Evolutionary conservation across 192 early-diverging fungal genomes (phyloP), one percentile per base, ranked within the genome.

Genomic region (Coemansia sp.): DNA sequence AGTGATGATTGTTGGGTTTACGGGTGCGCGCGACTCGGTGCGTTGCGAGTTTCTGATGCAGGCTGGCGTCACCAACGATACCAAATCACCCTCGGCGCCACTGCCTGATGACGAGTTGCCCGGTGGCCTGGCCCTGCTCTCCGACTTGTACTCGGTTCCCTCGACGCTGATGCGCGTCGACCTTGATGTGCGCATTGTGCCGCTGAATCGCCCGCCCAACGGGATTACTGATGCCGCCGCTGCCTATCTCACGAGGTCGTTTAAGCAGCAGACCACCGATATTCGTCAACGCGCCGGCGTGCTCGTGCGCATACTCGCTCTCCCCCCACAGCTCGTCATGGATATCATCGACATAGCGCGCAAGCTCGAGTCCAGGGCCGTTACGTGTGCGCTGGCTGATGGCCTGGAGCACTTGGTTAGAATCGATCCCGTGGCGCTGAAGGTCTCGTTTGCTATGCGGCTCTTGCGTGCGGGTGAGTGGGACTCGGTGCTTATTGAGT

Each of bases 31-130:
- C 3, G 78, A 70, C 36, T 75, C 78, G 12, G 78, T 75, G 39
- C 73, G 78, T 4, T 81, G 78, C 66, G 78, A 81, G 68, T 81
- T 75, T 58, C n/a, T 72, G 62, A 68, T 81, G 37, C 61, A 60
- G 20, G 67, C 73, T 7, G 63, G 72, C 14, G 77, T 75, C n/a
- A 42, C 55, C 43, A 21, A 6, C 4, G 47, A 50, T 13, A 50
- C 18, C 31, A 10, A 3, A 28, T 23, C 4, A 2, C 53, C 53
- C 1, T 6, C 23, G n/a, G 31, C 4, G 33, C 37, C 31, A 34
- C 9, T 59, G 21, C 23, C 20, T 20, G 56, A 41, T 14, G 33
- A 48, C 10, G 59, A 68, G 14, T 2, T 21, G 23, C 39, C 36
- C 18, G 55, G 47, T 8, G 67, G 66, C 13, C 38, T 80, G 65